Percentiles rank a stretch among this genome's conserved stretches.
phyloP scores from a whole-genome alignment of 345 rosid species.

The Crucihimalaya himalaica region DNA sequence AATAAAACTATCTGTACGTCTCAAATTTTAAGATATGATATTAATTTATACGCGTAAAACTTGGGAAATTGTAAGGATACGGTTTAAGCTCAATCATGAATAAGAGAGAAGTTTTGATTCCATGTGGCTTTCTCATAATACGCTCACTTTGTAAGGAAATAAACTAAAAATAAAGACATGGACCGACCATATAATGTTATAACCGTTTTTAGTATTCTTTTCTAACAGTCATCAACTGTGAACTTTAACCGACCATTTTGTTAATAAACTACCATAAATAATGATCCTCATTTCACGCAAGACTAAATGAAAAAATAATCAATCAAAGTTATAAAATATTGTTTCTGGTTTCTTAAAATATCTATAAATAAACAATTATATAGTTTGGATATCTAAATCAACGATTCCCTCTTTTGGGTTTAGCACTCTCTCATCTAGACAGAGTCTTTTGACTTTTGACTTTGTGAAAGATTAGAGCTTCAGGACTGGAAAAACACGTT shows the following conservation, averaged over 20 bases:
- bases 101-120: constrained; percentile 4
- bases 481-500: too few species aligned
- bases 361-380: neutral
- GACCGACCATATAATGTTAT: constrained; percentile 7
- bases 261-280: neutral
- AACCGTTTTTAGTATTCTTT: constrained; percentile 17
- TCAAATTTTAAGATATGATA: constrained; percentile 1
- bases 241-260: constrained; percentile 23
- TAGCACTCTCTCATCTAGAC: too few species aligned
- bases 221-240: constrained; percentile 17
- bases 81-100: constrained; percentile 4
- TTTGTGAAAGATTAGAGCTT: too few species aligned
- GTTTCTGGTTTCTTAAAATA: neutral
- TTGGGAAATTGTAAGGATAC: neutral
- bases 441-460: too few species aligned
- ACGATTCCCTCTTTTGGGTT: too few species aligned
- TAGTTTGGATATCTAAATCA: too few species aligned
- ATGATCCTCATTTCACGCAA: neutral
- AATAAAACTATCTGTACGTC: neutral
- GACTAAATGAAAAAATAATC: neutral
- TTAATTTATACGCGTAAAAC: constrained; percentile 7
- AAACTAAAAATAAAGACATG: neutral
- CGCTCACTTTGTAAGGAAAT: neutral
- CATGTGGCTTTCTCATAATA: constrained; percentile 1
- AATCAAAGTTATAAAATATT: neutral